These are phyloP conservation scores for Aquilaria sinensis DNA, from an alignment of 345 rosid species.

Conservation along the genomic window DNA sequence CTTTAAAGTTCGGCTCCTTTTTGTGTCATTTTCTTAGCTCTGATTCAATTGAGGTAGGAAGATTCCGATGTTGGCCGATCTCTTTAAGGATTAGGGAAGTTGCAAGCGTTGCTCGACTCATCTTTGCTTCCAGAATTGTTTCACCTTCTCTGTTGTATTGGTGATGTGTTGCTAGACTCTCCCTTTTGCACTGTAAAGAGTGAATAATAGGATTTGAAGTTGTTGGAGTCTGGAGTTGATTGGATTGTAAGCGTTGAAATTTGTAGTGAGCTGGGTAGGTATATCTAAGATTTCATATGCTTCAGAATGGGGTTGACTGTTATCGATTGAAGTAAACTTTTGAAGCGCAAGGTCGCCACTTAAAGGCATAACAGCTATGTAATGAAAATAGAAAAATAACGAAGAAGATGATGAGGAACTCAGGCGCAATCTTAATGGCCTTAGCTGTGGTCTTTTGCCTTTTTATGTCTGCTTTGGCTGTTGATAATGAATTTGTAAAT, in stretches of 20 bases:
- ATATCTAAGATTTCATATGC: conserved; percentile 17
- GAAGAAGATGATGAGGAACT: not conserved
- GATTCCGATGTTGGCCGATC: not conserved
- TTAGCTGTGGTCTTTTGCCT: conserved; percentile 39
- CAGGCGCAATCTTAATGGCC: conserved; percentile 62
- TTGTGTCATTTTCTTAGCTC: conserved; percentile 1
- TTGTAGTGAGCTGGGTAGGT: not conserved
- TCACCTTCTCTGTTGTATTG: not conserved
- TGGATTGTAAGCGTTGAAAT: conserved; percentile 23
- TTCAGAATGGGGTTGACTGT: conserved; percentile 4
- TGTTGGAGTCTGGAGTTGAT: conserved; percentile 10
- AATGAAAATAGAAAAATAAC: not conserved
- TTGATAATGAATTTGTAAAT: conserved; percentile 38
- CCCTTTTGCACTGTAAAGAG: conserved; percentile 1
- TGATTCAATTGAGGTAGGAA: not conserved
- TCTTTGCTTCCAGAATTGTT: not conserved
- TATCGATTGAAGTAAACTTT: conserved; percentile 1
- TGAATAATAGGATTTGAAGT: not conserved
- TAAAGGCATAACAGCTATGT: not conserved
- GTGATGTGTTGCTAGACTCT: not conserved
- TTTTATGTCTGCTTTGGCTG: conserved; percentile 38
- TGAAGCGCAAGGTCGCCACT: not conserved
- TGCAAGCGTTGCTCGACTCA: not conserved
- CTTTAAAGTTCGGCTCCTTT: conserved; percentile 1
- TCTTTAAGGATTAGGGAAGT: not conserved